These are phyloP conservation scores for Colletotrichum shisoi DNA, from an alignment of 2,329 filamentous ascomycete species.

Conservation along the genomic window DNA sequence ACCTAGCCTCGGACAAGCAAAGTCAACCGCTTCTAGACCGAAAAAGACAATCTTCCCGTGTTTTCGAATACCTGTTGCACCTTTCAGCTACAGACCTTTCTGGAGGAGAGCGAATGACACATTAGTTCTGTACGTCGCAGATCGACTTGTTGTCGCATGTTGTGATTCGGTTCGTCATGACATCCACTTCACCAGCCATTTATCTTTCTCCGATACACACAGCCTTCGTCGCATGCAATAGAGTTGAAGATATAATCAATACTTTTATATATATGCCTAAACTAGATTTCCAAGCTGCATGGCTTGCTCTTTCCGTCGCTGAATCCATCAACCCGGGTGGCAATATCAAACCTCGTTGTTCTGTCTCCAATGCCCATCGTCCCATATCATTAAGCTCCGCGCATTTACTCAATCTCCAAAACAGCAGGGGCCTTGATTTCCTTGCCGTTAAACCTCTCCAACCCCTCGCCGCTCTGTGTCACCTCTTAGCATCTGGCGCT, in stretches of 20 bases:
- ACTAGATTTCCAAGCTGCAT: not conserved
- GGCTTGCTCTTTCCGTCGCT: conserved; percentile 6
- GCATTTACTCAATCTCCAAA: conserved; percentile 56
- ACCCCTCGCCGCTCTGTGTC: conserved; percentile 67
- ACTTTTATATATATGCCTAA: conserved; percentile 14
- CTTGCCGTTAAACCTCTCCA: conserved; percentile 64
- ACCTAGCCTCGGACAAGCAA: not conserved
- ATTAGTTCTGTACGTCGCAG: too few species aligned
- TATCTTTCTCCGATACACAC: too few species aligned
- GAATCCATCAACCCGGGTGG: conserved; percentile 9
- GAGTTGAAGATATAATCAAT: not conserved
- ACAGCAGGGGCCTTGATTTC: conserved; percentile 62
- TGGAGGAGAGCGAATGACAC: too few species aligned
- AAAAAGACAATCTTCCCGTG: not conserved
- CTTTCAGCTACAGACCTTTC: not conserved
- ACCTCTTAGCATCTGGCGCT: conserved; percentile 39
- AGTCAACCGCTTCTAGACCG: conserved; percentile 7
- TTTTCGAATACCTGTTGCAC: conserved; percentile 1
- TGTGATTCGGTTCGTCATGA: too few species aligned
- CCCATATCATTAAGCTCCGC: conserved; percentile 23
- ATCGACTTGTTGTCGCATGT: too few species aligned
- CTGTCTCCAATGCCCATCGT: conserved; percentile 24
- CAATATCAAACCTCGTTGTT: conserved; percentile 8
- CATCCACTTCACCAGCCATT: not conserved
- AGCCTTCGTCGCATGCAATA: not conserved